A percentile compares a stretch with the other conserved stretches of the same genome.
Evolutionary conservation across 73 alveolate species (phyloP).

Genomic region (Symbiodinium natans): DNA sequence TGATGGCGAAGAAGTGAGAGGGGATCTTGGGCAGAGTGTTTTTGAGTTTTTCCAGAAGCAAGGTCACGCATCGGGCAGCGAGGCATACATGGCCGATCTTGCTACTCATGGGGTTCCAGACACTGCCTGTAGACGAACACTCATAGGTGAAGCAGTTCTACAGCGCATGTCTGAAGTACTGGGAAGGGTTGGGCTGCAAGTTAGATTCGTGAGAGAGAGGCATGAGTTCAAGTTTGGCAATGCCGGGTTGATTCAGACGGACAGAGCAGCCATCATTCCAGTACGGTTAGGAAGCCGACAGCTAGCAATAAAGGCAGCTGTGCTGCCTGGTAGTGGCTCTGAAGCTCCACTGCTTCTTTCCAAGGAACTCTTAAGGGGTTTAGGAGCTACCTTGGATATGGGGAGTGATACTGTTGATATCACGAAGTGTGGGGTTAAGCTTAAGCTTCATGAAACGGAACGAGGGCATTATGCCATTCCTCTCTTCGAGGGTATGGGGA

Average conservation of each 20-base stretch:
- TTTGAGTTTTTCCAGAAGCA: not conserved
- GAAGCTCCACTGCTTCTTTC: not conserved
- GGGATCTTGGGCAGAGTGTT: not conserved
- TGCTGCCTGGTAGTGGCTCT: not conserved
- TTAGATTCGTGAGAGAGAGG: not conserved
- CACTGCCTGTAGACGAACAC: conserved; percentile 57
- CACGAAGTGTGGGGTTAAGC: not conserved
- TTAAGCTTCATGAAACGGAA: not conserved
- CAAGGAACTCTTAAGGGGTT: not conserved
- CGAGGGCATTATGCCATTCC: conserved; percentile 71
- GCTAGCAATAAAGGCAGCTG: not conserved
- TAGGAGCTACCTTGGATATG: not conserved
- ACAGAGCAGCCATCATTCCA: not conserved
- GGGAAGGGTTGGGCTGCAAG: not conserved
- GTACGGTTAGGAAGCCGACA: not conserved
- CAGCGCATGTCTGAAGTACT: not conserved
- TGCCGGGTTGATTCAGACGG: not conserved
- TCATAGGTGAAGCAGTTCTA: conserved; percentile 7
- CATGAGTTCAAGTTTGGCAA: conserved; percentile 24
- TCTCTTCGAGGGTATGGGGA: not conserved
- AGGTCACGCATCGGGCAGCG: not conserved
- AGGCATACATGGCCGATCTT: not conserved
- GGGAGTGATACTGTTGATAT: not conserved
- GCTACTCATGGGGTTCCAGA: conserved; percentile 33
- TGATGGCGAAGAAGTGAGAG: not conserved